Base-by-base conservation (phyloP, 1,284 basidiomycete species). In the Ustilago crameri region DNA sequence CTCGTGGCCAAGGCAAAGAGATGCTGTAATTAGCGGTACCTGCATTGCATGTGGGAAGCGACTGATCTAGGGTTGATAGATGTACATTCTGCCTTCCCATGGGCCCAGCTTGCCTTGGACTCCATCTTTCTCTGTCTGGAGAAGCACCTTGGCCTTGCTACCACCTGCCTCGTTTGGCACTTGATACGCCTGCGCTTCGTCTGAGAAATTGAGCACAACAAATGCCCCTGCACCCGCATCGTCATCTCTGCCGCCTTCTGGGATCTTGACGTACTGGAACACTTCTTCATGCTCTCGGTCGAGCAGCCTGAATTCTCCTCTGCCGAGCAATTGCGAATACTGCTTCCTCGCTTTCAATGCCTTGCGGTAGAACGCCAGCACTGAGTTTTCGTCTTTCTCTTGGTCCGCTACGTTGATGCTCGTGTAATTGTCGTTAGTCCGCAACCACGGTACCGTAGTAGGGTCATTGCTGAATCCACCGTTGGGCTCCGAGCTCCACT, bases 371-470 rank as follows among this genome's bases (percentile, higher is more conserved):
- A 91, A 91, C 0, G 84, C 72, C 32, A 86, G 85, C 3, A 90
- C 88, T 64, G 87, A 89, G 12, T 84, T 61, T 0, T 83, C 64
- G 53, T 90, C 86, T 1, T 79, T 68, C 14, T 85, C 53, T 80
- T 90, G 88, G 5, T 80, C 83, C 2, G 82, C 85, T 5, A 86
- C 90, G 74, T 91, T 91, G 87, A 89, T 90, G 7, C 83, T 76
- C 15, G 62, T 64, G 75, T 88, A 90, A 74, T 91, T 89, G 40
- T 90, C 89, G 73, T 90, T 89, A 3, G 90, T 87, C 18, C 88
- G 85, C 90, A 92, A 91, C 91, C 90, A 92, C 0, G 90, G 89
- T 9, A 82, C 86, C 1, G 55, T 70, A 23, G 51, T 72, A 12
- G 54, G 41, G 23, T 87, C 87, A 0, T 86, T 85, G 3, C 88